Percentiles rank a stretch among this genome's conserved stretches.
These are phyloP conservation scores for Geotrichum macrosporum DNA, from an alignment of 1,139 yeast species.

Conservation along the genomic window DNA sequence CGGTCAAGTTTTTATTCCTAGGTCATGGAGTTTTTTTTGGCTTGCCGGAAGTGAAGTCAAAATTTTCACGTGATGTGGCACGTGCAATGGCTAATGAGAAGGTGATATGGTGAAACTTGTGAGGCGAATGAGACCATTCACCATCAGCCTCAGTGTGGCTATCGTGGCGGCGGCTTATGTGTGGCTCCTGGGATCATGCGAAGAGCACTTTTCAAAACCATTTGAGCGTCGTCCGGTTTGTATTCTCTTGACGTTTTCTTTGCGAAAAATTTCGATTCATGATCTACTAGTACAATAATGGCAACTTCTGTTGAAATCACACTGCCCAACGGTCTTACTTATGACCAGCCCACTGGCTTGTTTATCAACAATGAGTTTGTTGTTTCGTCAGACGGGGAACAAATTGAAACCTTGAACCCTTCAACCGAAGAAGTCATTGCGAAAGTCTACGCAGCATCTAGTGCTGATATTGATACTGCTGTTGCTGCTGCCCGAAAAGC, in stretches of 20 bases:
- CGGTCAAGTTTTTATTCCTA: no score
- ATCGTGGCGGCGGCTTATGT: no score
- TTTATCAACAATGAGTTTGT: slow-evolving; percentile 61
- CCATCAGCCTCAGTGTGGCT: no score
- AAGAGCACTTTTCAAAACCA: no score
- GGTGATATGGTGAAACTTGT: neutral
- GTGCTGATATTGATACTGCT: slow-evolving; percentile 54
- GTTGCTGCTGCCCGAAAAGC: slow-evolving; percentile 52
- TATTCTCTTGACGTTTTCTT: no score
- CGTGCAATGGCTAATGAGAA: neutral
- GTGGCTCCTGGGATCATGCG: no score
- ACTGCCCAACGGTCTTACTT: slow-evolving; percentile 58
- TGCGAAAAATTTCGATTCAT: no score
- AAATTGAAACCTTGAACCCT: slow-evolving; percentile 56
- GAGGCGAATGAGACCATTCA: neutral
- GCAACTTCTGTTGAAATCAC: slow-evolving; percentile 39
- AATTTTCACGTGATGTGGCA: no score
- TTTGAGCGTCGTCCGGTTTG: no score
- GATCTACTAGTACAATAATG: no score
- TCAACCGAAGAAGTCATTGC: slow-evolving; percentile 52
- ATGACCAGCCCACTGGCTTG: slow-evolving; percentile 63
- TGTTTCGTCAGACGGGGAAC: slow-evolving; percentile 46
- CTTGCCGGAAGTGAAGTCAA: no score
- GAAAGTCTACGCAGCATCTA: slow-evolving; percentile 49
- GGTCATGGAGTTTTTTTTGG: no score